A percentile compares a stretch with the other conserved stretches of the same genome.
phyloP scores from a whole-genome alignment of 495 filamentous ascomycete genomes.

The Bryoglossum gracile region DNA sequence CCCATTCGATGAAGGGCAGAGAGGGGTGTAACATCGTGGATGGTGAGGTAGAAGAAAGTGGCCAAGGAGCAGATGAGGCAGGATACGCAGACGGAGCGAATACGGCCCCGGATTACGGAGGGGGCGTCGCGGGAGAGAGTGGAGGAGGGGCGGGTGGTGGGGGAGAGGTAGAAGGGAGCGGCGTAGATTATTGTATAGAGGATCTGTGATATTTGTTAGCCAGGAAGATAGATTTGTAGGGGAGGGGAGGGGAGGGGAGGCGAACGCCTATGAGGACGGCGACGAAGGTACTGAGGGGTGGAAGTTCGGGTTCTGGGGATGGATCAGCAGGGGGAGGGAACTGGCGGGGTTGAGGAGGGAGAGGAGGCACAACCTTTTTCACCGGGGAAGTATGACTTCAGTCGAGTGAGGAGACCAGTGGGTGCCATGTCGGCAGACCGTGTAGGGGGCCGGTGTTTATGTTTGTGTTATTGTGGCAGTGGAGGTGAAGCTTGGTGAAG shows the following conservation, averaged over 20 bases:
- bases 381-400: slow-evolving; percentile 29
- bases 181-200: slow-evolving; percentile 82
- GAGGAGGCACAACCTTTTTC: slow-evolving; percentile 27
- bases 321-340: background rate
- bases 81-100: slow-evolving; percentile 61
- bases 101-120: slow-evolving; percentile 79
- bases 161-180: slow-evolving; percentile 80
- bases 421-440: slow-evolving; percentile 35
- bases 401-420: slow-evolving; percentile 28
- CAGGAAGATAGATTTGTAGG: background rate
- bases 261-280: slow-evolving; percentile 19
- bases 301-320: slow-evolving; percentile 15
- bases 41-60: slow-evolving; percentile 18
- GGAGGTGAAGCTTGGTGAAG: no score
- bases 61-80: slow-evolving; percentile 38
- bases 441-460: no score
- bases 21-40: slow-evolving; percentile 26
- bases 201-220: slow-evolving; percentile 36
- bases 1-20: slow-evolving; percentile 61
- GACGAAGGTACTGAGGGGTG: slow-evolving; percentile 13
- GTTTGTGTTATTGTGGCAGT: no score
- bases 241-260: background rate
- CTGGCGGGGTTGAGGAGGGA: slow-evolving; percentile 14
- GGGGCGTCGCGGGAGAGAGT: slow-evolving; percentile 80
- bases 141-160: slow-evolving; percentile 71